A percentile compares a stretch with the other conserved stretches of the same genome.
phyloP scores from a whole-genome alignment of 192 early-diverging fungal species.

The Kappamyces sp. region DNA sequence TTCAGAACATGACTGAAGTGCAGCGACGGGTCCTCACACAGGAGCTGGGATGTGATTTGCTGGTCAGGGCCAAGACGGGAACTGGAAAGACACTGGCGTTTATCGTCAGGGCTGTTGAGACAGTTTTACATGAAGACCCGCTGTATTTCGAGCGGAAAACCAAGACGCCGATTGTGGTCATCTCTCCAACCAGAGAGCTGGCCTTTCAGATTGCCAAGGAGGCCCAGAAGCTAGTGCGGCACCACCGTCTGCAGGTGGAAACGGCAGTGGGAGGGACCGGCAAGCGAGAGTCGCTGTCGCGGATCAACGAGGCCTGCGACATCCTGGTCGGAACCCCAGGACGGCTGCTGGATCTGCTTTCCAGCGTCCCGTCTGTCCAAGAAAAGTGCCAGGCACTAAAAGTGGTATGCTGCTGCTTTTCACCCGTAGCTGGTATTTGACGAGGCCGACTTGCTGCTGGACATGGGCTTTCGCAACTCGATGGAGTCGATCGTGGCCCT shows the following conservation, averaged over 20 bases:
- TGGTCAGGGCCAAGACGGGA: slow-evolving; percentile 95
- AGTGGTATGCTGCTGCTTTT: slow-evolving; percentile 13
- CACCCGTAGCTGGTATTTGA: slow-evolving; percentile 69
- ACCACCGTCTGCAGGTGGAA: slow-evolving; percentile 60
- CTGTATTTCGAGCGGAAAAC: not conserved
- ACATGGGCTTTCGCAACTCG: slow-evolving; percentile 86
- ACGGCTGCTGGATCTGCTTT: slow-evolving; percentile 48
- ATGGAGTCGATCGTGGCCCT: slow-evolving; percentile 57
- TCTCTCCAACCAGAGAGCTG: slow-evolving; percentile 86
- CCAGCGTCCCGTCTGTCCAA: not conserved
- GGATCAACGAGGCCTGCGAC: slow-evolving; percentile 51
- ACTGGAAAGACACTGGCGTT: slow-evolving; percentile 98
- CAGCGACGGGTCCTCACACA: slow-evolving; percentile 74
- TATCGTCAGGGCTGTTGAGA: slow-evolving; percentile 79
- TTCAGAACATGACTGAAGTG: slow-evolving; percentile 72
- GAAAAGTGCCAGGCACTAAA: slow-evolving; percentile 3
- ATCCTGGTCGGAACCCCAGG: slow-evolving; percentile 87
- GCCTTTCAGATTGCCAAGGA: slow-evolving; percentile 83
- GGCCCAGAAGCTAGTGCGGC: slow-evolving; percentile 57
- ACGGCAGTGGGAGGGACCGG: slow-evolving; percentile 68
- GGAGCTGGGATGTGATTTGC: slow-evolving; percentile 66
- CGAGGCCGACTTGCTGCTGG: slow-evolving; percentile 91
- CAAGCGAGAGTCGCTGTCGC: slow-evolving; percentile 40
- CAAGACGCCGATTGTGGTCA: slow-evolving; percentile 56
- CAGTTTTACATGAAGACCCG: slow-evolving; percentile 31